Conservation (phyloP, 768 basidiomycete genomes). For the Neoboletus subvelutipes region DNA sequence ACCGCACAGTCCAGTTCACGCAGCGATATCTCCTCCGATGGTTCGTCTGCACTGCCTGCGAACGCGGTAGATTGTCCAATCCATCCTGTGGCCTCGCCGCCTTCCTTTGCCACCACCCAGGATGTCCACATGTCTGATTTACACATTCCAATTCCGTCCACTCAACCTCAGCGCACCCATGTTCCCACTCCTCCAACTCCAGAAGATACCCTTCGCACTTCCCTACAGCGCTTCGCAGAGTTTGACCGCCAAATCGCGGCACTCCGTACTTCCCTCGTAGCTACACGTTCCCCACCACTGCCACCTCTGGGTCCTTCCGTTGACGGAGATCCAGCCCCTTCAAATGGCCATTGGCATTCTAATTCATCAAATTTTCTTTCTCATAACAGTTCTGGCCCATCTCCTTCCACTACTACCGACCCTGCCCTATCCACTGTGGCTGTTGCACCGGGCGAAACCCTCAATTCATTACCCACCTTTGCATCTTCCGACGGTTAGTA, state of each 20-base stretch:
- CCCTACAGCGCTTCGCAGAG: slow-evolving; percentile 51
- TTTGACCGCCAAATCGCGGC: slow-evolving; percentile 55
- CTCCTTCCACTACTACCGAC: slow-evolving; percentile 4
- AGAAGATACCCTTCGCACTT: slow-evolving; percentile 42
- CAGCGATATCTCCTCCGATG: slow-evolving; percentile 29
- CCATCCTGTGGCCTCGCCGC: slow-evolving; percentile 22
- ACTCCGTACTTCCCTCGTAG: slow-evolving; percentile 40
- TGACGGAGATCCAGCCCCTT: slow-evolving; percentile 15
- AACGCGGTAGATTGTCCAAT: slow-evolving; percentile 20
- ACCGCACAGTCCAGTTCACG: slow-evolving; percentile 37
- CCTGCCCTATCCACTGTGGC: slow-evolving; percentile 9
- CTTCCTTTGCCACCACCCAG: slow-evolving; percentile 43
- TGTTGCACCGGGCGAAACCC: slow-evolving; percentile 8
- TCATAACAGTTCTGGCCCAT: slow-evolving; percentile 1
- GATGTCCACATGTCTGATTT: slow-evolving; percentile 53
- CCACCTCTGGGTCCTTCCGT: slow-evolving; percentile 25
- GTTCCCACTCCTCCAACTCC: slow-evolving; percentile 15
- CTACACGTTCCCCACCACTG: slow-evolving; percentile 27
- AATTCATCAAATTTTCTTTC: slow-evolving; percentile 23
- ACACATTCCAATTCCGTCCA: slow-evolving; percentile 23
- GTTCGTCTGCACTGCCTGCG: slow-evolving; percentile 10
- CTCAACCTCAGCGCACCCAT: slow-evolving; percentile 15
- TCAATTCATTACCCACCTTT: slow-evolving; percentile 20
- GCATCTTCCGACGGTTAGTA: slow-evolving; percentile 23
- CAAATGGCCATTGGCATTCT: slow-evolving; percentile 20